phyloP scores from a whole-genome alignment of 352 stramenopile genomes.

The Aphanomyces cochlioides region DNA sequence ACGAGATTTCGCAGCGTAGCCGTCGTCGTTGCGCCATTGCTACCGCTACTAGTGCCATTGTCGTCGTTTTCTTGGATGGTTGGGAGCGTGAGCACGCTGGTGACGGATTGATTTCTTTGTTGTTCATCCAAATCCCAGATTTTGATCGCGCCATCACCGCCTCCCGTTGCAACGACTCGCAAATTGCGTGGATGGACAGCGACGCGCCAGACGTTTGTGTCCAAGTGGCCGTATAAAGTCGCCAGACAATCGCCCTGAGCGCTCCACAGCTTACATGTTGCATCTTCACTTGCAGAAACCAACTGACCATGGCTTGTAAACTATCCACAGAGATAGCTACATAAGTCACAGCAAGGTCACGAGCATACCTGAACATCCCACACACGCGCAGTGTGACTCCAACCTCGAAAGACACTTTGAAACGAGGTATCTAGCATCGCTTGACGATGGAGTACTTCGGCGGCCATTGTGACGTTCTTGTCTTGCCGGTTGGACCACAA shows the following conservation, averaged over 20 bases:
- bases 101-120: not conserved
- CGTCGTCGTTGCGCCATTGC: not conserved
- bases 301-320: constrained; percentile 33
- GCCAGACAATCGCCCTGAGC: constrained; percentile 56
- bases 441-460: constrained; percentile 9
- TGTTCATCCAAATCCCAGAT: constrained; percentile 48
- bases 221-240: constrained; percentile 68
- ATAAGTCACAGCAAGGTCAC: not conserved
- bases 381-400: constrained; percentile 76
- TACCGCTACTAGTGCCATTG: not conserved
- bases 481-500: constrained; percentile 56
- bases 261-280: constrained; percentile 69
- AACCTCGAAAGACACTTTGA: constrained; percentile 59
- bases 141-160: constrained; percentile 74
- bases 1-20: not conserved
- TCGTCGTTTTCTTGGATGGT: not conserved
- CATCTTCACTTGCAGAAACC: constrained; percentile 74
- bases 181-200: constrained; percentile 49
- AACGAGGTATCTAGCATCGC: constrained; percentile 33
- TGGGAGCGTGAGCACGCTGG: not conserved
- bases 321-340: constrained; percentile 42
- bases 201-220: constrained; percentile 74
- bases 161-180: constrained; percentile 56
- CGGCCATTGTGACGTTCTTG: constrained; percentile 21
- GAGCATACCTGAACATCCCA: constrained; percentile 59